phyloP scores from a whole-genome alignment of 768 basidiomycete species.

The Lyophyllum shimeji region DNA sequence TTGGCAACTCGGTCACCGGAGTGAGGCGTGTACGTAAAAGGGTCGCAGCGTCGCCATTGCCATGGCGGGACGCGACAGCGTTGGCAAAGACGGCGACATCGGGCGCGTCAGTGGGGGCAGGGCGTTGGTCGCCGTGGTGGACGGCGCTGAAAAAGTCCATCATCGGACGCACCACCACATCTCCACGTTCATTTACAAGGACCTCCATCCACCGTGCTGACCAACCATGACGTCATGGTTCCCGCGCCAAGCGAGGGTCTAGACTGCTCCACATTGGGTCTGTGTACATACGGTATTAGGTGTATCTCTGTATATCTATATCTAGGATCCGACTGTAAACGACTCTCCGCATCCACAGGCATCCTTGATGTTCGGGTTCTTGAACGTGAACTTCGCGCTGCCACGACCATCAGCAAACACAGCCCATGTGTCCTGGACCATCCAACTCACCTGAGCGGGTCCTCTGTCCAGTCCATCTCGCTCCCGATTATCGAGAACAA shows the following conservation, averaged over 20 bases:
- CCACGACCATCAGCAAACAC: neutral
- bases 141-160: constrained; percentile 47
- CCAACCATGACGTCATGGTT: constrained; percentile 17
- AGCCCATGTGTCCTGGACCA: neutral
- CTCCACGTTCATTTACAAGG: neutral
- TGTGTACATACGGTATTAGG: too few relatives aligned
- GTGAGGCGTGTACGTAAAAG: constrained; percentile 38
- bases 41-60: constrained; percentile 22
- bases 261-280: neutral
- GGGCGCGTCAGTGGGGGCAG: constrained; percentile 20
- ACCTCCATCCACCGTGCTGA: constrained; percentile 6
- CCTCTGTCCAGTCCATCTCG: constrained; percentile 99
- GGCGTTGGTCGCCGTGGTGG: constrained; percentile 15
- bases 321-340: constrained; percentile 57
- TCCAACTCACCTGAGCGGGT: constrained; percentile 64
- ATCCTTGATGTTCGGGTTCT: constrained; percentile 93
- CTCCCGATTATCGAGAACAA: constrained; percentile 98
- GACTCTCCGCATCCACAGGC: constrained; percentile 96
- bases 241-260: neutral
- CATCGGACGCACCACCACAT: constrained; percentile 14
- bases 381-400: constrained; percentile 80
- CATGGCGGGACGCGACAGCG: constrained; percentile 51
- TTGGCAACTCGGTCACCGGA: neutral
- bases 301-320: too few relatives aligned
- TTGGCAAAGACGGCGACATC: constrained; percentile 48